Conservation (phyloP, 768 basidiomycete species). For the Leccinellum albellum region DNA sequence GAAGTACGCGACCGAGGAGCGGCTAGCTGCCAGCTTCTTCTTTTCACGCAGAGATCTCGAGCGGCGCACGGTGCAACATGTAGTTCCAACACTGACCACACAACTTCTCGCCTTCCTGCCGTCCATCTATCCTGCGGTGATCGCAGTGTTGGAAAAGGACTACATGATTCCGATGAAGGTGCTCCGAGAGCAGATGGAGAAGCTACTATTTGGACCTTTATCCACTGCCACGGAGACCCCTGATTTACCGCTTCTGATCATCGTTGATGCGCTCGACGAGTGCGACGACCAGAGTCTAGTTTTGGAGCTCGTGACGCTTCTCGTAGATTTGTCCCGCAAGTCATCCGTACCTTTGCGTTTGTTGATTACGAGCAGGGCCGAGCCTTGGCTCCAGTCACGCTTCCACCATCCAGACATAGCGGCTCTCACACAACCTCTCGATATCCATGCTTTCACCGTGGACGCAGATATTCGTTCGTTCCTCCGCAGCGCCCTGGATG, state of each 20-base stretch:
- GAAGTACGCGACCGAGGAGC: constrained; percentile 14
- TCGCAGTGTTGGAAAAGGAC: constrained; percentile 22
- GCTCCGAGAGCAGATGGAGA: constrained; percentile 28
- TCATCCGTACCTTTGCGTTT: constrained; percentile 19
- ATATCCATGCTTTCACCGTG: constrained; percentile 20
- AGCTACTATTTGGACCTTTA: constrained; percentile 23
- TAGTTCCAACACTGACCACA: constrained; percentile 31
- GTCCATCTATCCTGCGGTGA: constrained; percentile 19
- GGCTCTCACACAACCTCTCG: constrained; percentile 7
- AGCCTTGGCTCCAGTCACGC: constrained; percentile 14
- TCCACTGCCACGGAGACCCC: constrained; percentile 7
- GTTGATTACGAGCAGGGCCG: constrained; percentile 21
- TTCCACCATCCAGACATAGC: constrained; percentile 15
- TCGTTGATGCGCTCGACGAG: constrained; percentile 21
- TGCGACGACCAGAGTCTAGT: constrained; percentile 24
- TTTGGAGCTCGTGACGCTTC: constrained; percentile 18
- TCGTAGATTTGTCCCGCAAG: constrained; percentile 11
- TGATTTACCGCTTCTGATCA: constrained; percentile 13
- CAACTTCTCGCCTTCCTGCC: constrained; percentile 27
- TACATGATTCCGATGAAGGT: constrained; percentile 26
- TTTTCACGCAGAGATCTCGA: constrained; percentile 30
- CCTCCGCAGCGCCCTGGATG: constrained; percentile 14
- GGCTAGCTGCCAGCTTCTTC: constrained; percentile 35
- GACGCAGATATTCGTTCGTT: constrained; percentile 23
- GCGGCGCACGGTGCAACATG: constrained; percentile 18